Evolutionary conservation across 257 asterid genomes (phyloP), one percentile per base, ranked within the genome.

Genomic region (Lithospermum erythrorhizon): DNA sequence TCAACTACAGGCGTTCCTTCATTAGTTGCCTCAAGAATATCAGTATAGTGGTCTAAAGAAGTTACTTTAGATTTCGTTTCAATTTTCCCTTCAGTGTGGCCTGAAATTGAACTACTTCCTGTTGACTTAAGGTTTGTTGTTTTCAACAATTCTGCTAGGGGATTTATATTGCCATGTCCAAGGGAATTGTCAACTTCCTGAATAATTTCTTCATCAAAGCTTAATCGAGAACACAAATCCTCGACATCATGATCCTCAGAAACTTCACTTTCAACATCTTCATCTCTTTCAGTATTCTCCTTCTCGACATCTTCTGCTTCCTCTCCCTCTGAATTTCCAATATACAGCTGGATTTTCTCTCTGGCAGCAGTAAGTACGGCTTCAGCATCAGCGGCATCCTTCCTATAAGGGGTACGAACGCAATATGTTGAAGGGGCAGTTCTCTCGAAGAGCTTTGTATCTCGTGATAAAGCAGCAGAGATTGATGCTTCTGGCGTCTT

Each of bases 401-500:
- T 90, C 57, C 97, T 79, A 35, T 78, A 83, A 58, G 96, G 91
- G 19, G 88, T 69, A 58, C 91, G 89, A 47, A 90, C 87, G 48
- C 96, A 85, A 63, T 90, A 90, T 20, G 97, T 90, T 24, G 96
- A 90, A 62, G 96, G 97, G 30, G 96, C 97, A 13, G 89, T 90
- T 79, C 97, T 83, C 80, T 90, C 95, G n/a, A 90, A 90, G 58
- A 87, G 85, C 69, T 80, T 83, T 55, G 94, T 79, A 69, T 90
- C 97, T 78, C 97, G 78, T 17, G 97, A 90, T 63, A 90, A 73
- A 61, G 97, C 97, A 73, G 90, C 97, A 65, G 97, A 82, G 62
- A 90, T 87, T 51, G 97, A 90, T 56, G 97, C 97, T 81, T 90
- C 97, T 15, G 97, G 97, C 13, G 97, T 87, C 72, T 85, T 90